Evolutionary conservation across 306 rosid genomes (phyloP).

Genomic region (Leucaena leucocephala): DNA sequence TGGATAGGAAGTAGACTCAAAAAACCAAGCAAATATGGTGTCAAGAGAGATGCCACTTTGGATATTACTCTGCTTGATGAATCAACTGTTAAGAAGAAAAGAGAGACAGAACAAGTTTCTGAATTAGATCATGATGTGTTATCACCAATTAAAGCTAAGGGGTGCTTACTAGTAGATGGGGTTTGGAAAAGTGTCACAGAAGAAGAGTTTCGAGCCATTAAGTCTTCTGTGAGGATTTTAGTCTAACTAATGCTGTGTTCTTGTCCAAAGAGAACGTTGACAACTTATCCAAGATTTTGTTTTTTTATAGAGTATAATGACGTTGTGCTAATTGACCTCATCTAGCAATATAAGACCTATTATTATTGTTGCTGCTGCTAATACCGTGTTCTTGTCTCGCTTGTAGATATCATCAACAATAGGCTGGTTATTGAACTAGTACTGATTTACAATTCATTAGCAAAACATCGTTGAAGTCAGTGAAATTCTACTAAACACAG

Average conservation of each 20-base stretch:
- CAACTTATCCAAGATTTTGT: too few relatives aligned
- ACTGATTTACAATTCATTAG: not conserved
- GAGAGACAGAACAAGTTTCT: slow-evolving; percentile 42
- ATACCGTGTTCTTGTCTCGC: too few relatives aligned
- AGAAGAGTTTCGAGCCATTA: slow-evolving; percentile 61
- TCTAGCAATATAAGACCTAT: too few relatives aligned
- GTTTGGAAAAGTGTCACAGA: slow-evolving; percentile 61
- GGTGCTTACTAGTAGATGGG: slow-evolving; percentile 62
- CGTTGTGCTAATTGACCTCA: too few relatives aligned
- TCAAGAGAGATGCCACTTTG: slow-evolving; percentile 58
- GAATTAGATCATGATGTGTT: slow-evolving; percentile 25
- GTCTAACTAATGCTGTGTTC: slow-evolving; percentile 38
- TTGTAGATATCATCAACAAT: not conserved
- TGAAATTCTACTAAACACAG: not conserved
- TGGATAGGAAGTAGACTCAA: slow-evolving; percentile 35
- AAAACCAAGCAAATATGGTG: slow-evolving; percentile 35
- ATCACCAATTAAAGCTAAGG: slow-evolving; percentile 35
- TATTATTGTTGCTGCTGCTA: too few relatives aligned
- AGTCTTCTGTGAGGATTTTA: slow-evolving; percentile 65
- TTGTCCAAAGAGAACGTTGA: too few relatives aligned
- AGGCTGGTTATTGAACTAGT: not conserved
- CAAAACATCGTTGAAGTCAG: not conserved
- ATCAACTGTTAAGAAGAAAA: slow-evolving; percentile 60
- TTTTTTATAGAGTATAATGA: too few relatives aligned
- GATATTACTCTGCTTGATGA: slow-evolving; percentile 51